Conservation (phyloP, 108 stramenopile genomes). For the Cyclotella kingstonii region DNA sequence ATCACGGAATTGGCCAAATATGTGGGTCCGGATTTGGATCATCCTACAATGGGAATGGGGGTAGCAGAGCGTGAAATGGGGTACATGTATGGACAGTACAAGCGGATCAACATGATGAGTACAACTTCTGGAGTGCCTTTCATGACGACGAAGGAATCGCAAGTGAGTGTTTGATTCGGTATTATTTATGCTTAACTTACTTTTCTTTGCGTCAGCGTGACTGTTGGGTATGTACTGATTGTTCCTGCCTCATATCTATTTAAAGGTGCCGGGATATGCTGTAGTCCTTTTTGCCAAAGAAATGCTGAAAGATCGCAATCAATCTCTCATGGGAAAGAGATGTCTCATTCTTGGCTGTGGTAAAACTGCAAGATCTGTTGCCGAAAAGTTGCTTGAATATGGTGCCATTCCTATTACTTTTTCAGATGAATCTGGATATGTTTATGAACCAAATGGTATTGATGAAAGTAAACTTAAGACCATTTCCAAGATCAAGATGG, state of each 20-base stretch:
- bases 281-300: constrained; percentile 90
- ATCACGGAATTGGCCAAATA: constrained; percentile 97
- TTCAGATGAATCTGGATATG: constrained; percentile 90
- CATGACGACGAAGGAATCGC: constrained; percentile 39
- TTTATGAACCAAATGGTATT: constrained; percentile 96
- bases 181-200: neutral
- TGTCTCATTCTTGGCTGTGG: constrained; percentile 93
- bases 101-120: constrained; percentile 78
- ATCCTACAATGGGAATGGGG: constrained; percentile 92
- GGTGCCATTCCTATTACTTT: constrained; percentile 96
- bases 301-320: constrained; percentile 81
- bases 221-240: no score
- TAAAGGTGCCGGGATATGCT: constrained; percentile 91
- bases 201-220: neutral
- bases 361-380: constrained; percentile 90
- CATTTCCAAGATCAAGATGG: constrained; percentile 91
- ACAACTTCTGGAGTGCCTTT: constrained; percentile 56
- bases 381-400: constrained; percentile 87
- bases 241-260: constrained; percentile 36
- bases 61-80: constrained; percentile 90
- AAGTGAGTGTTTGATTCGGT: constrained; percentile 26
- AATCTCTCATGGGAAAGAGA: constrained; percentile 90
- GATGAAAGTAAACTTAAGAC: constrained; percentile 83
- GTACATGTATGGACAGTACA: constrained; percentile 98
- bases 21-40: constrained; percentile 91